These are phyloP conservation scores for Trichoderma asperelloides DNA, from an alignment of 495 filamentous ascomycete genomes.

Conservation along the genomic window DNA sequence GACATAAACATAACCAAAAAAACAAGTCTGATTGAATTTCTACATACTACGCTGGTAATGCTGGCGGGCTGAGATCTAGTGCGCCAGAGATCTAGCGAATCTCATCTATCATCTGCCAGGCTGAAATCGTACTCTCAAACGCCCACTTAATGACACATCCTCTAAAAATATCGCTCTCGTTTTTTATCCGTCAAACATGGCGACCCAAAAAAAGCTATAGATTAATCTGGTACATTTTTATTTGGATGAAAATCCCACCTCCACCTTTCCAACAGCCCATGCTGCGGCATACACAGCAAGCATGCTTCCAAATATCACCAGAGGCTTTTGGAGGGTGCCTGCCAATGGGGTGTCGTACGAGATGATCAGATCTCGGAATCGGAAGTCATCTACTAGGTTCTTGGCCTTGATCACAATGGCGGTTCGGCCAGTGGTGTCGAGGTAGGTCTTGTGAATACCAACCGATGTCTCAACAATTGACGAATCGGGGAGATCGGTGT, in stretches of 20 bases:
- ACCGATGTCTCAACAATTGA: conserved; percentile 49
- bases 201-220: not conserved
- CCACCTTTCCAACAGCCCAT: conserved; percentile 69
- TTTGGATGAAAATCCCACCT: conserved; percentile 39
- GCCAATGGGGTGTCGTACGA: conserved; percentile 77
- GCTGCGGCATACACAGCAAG: conserved; percentile 63
- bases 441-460: conserved; percentile 59
- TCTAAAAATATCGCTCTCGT: conserved; percentile 16
- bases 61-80: not conserved
- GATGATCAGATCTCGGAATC: conserved; percentile 72
- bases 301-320: conserved; percentile 69
- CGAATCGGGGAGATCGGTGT: conserved; percentile 50
- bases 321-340: conserved; percentile 75
- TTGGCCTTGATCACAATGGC: conserved; percentile 70
- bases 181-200: conserved; percentile 11
- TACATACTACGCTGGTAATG: not conserved
- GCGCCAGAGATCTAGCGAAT: not conserved
- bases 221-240: not conserved
- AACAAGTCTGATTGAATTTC: not conserved
- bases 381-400: conserved; percentile 80
- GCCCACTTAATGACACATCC: not conserved
- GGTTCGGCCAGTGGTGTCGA: conserved; percentile 88
- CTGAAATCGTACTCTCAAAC: not conserved
- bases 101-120: not conserved
- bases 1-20: not conserved